A percentile compares a stretch with the other conserved stretches of the same genome.
phyloP scores from a whole-genome alignment of 2,329 filamentous ascomycete species.

The Nannizziopsis arthrosporioides region DNA sequence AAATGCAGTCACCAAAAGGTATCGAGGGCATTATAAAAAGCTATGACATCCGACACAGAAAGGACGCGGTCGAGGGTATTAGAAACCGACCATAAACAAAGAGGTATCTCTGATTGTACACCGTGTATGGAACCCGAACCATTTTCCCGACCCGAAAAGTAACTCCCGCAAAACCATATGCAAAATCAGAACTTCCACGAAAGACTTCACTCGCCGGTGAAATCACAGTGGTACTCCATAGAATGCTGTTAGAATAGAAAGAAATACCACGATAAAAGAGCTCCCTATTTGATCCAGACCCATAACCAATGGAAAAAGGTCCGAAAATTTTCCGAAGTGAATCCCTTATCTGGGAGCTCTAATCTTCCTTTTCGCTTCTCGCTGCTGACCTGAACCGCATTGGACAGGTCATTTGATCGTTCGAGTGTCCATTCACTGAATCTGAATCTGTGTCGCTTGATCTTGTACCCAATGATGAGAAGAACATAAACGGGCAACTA shows the following conservation, averaged over 20 bases:
- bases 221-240: background rate
- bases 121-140: no score
- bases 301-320: conserved; percentile 28
- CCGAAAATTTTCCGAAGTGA: conserved; percentile 24
- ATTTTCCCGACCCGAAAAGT: background rate
- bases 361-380: conserved; percentile 27
- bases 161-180: background rate
- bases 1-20: no score
- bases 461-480: conserved; percentile 30
- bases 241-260: background rate
- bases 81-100: no score
- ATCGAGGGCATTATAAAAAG: no score
- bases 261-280: background rate
- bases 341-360: conserved; percentile 27
- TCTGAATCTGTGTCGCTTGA: conserved; percentile 27
- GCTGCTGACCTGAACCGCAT: conserved; percentile 28
- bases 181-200: background rate
- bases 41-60: no score
- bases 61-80: no score
- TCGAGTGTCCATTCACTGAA: conserved; percentile 28
- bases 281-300: conserved; percentile 29
- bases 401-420: conserved; percentile 28
- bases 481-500: conserved; percentile 30
- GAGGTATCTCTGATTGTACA: no score
- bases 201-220: no score